These are phyloP conservation scores for Madurella fahalii DNA, from an alignment of 2,329 filamentous ascomycete genomes.

Conservation along the genomic window DNA sequence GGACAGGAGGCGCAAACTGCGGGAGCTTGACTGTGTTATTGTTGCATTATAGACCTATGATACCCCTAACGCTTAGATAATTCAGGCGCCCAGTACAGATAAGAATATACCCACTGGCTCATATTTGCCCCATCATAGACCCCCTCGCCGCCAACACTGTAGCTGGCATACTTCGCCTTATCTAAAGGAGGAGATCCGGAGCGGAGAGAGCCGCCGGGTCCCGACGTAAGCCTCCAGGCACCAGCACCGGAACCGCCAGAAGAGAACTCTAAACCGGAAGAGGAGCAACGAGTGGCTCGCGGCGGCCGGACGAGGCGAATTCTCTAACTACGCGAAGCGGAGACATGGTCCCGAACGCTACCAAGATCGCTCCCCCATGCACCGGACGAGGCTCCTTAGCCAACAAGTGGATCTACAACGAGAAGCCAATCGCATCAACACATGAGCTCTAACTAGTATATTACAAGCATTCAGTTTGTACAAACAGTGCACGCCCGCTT, in stretches of 20 bases:
- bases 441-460: not conserved
- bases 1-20: conserved; percentile 35
- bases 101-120: not conserved
- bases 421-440: not conserved
- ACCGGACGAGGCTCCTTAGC: not conserved
- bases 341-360: too few species aligned
- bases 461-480: not conserved
- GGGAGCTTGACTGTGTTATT: not conserved
- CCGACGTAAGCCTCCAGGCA: too few species aligned
- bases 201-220: too few species aligned
- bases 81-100: not conserved
- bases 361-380: too few species aligned
- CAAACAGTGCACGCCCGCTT: not conserved
- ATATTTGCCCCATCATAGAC: not conserved
- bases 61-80: conserved; percentile 1
- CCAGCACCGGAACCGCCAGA: too few species aligned
- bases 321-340: too few species aligned
- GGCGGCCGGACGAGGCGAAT: too few species aligned
- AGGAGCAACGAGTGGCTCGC: too few species aligned
- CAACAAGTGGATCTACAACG: not conserved
- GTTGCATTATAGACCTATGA: conserved; percentile 2
- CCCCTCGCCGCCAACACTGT: not conserved
- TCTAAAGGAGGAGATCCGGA: too few species aligned
- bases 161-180: too few species aligned
- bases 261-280: too few species aligned